These are phyloP conservation scores for Bipolaris gigantea DNA, from an alignment of 2,329 filamentous ascomycete species.

Conservation along the genomic window DNA sequence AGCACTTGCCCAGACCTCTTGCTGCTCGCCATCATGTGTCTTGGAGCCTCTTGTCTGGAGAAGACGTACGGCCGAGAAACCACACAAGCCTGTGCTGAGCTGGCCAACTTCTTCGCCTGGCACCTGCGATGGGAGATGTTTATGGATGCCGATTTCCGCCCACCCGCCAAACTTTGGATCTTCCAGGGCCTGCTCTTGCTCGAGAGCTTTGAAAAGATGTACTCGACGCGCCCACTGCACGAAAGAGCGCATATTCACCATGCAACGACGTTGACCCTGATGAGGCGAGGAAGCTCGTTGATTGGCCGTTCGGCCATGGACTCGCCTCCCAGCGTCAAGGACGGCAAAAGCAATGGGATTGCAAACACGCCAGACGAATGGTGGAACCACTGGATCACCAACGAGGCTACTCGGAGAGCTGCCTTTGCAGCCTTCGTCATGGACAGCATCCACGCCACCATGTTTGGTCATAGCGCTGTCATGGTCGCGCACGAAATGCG, in stretches of 20 bases:
- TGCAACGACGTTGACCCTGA: constrained; percentile 89
- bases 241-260: constrained; percentile 97
- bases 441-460: constrained; percentile 93
- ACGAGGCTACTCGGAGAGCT: constrained; percentile 84
- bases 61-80: constrained; percentile 74
- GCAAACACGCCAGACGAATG: constrained; percentile 78
- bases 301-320: constrained; percentile 84
- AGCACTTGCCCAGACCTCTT: constrained; percentile 84
- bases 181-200: constrained; percentile 89
- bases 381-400: constrained; percentile 96
- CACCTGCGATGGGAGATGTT: constrained; percentile 96
- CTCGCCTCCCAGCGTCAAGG: constrained; percentile 74
- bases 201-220: constrained; percentile 98
- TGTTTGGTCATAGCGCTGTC: constrained; percentile 95
- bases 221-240: constrained; percentile 85
- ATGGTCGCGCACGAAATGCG: constrained; percentile 98
- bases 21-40: constrained; percentile 85
- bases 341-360: constrained; percentile 55
- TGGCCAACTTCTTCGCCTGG: constrained; percentile 89
- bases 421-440: constrained; percentile 95
- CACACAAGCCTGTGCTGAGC: constrained; percentile 74
- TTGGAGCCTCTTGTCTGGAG: constrained; percentile 87
- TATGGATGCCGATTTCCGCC: constrained; percentile 84
- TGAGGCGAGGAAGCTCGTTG: constrained; percentile 89
- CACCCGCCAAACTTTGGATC: constrained; percentile 92